Base-by-base conservation (phyloP, 495 filamentous ascomycete genomes). In the Apodospora peruviana region DNA sequence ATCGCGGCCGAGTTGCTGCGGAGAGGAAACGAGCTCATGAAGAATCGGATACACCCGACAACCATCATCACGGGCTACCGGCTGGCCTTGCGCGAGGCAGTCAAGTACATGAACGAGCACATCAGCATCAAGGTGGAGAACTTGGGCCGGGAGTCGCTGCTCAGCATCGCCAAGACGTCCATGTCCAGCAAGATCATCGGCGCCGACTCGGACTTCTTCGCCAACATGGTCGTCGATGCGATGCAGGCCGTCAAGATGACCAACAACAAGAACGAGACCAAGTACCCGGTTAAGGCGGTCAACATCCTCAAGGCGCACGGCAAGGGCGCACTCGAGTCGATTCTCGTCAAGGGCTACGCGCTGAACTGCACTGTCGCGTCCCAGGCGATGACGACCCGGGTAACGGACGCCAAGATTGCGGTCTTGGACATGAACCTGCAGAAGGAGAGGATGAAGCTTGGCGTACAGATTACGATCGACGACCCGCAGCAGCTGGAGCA, bases 161-260 rank as follows among this genome's bases (percentile, higher is more conserved):
- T 97, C 59, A 97, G 83, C 72, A 95, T 99, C 65, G 93, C 93
- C 34, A 96, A 90, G 73, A 99, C 93, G 5, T 97, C 93, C 50
- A 99, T 99, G 91, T 96, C 90, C 36, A 91, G 86, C 75, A 99
- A 99, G 73, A 89, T 99, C 65, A 97, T 99, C 63, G 94, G 93
- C 38, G 74, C 88, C 40, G 94, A 99, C 65, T 87, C 89, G 17
- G 90, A 95, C 41, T 99, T 99, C 78, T 99, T 97, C 59, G 83
- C 93, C 34, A 93, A 90, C 71, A 87, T 99, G 84, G 87, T 87
- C 19, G 94, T 97, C 45, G 91, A 97, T 69, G 93, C 91, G 48
- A 96, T 99, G 81, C 83, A 88, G 65, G 83, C 90, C 38, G 94
- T 99, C 55, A 95, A 95, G 78, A 83, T 85, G 25, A 87, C 83